Conservation (phyloP, 176 grass and related monocot genomes). For the Oryza australiensis region DNA sequence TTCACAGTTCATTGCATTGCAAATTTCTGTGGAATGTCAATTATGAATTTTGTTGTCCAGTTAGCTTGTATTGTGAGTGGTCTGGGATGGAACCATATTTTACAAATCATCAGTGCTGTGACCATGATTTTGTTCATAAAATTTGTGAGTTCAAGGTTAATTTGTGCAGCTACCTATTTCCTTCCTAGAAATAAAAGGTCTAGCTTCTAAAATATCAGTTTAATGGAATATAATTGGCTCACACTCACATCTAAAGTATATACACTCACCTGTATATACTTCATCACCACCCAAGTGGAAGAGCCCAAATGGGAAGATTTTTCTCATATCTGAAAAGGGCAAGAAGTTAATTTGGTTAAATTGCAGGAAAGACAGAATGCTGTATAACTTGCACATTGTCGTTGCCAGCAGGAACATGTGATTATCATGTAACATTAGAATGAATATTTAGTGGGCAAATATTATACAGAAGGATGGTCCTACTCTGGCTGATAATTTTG, state of each 20-base stretch:
- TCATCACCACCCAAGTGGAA: slow-evolving; percentile 99
- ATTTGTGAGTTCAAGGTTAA: no score
- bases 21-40: no score
- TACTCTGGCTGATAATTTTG: slow-evolving; percentile 22
- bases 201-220: background rate
- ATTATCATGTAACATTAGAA: slow-evolving; percentile 17
- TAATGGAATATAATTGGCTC: background rate
- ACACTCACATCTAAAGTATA: background rate
- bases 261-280: slow-evolving; percentile 84
- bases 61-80: no score
- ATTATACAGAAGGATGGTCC: slow-evolving; percentile 20
- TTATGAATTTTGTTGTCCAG: no score
- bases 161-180: no score
- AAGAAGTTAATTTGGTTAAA: slow-evolving; percentile 8
- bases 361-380: slow-evolving; percentile 1
- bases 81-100: no score
- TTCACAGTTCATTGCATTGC: no score
- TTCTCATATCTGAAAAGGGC: slow-evolving; percentile 82
- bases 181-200: background rate
- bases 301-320: slow-evolving; percentile 91
- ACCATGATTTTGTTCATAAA: no score
- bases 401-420: background rate
- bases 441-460: background rate
- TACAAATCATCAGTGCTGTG: no score
- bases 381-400: background rate